Base-by-base conservation (phyloP, 176 grass and related monocot species). In the Zea luxurians region DNA sequence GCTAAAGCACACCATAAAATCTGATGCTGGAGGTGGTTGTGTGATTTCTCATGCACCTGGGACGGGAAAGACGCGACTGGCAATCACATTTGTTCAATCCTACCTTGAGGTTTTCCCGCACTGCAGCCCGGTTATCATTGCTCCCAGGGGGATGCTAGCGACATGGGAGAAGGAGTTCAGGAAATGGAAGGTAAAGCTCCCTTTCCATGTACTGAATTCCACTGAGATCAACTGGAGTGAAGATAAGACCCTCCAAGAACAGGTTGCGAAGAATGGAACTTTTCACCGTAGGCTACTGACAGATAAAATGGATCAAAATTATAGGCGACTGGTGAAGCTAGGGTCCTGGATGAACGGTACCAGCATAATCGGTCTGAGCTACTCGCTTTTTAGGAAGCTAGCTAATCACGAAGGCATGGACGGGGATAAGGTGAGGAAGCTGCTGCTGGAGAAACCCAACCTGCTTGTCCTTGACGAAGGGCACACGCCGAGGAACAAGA, bases 21-120 rank as follows among this genome's bases (percentile, higher is more conserved):
- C 73, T 77, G 90, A 83, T 67, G 17, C 59, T 45, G 49, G 76
- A 69, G 92, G 88, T 58, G 93, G 95, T 13, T 97, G 95, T 83
- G 85, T 97, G n/a, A 86, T 97, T 77, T 97, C 95, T 82, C 95
- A 97, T 86, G 91, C 89, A 34, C 95, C 95, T 9, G 95, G 95
- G 18, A 92, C 95, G 13, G 95, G 94, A 49, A 97, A 97, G 65
- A 97, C 95, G 4, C 78, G 87, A 13, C 68, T 94, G 64, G 83
- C 91, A 35, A 94, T 94, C 64, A 76, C 89, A 64, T 97, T 97
- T 78, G 80, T 97, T 27, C 83, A 90, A 65, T 90, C 89, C 20
- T 94, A 97, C 71, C 80, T 97, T 16, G 88, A 86, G 47, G 15
- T 84, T 63, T 97, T 88, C 66, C 89, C 89, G 0, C 44, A 58